Evolutionary conservation across 768 basidiomycete species (phyloP).

Genomic region (Phaffia tasmanica): DNA sequence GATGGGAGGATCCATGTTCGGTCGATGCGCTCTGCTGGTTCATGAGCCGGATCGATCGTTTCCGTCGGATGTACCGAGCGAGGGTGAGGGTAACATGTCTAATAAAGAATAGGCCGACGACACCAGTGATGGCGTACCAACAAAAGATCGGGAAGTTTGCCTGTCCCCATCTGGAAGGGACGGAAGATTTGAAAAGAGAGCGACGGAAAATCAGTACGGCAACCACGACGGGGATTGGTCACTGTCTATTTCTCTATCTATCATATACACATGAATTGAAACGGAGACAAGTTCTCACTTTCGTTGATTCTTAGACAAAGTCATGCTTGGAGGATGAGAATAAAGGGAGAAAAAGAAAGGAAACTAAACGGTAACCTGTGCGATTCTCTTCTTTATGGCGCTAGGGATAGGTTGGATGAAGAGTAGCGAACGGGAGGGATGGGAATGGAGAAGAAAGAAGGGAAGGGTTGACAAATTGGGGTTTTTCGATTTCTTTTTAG

Average conservation of each 20-base stretch:
- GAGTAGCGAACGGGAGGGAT: neutral
- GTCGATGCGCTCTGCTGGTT: neutral
- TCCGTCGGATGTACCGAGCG: constrained; percentile 2
- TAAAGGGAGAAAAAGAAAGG: too few species aligned
- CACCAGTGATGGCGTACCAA: constrained; percentile 7
- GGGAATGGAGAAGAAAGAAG: neutral
- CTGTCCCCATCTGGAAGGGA: constrained; percentile 1
- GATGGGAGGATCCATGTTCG: constrained; percentile 5
- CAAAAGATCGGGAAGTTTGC: constrained; percentile 6
- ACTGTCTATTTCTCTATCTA: too few species aligned
- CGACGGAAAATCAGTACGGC: neutral
- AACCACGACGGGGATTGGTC: neutral
- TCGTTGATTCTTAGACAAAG: constrained; percentile 5
- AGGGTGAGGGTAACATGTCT: neutral
- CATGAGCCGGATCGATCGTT: neutral
- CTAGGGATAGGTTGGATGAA: too few species aligned
- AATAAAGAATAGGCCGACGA: constrained; percentile 1
- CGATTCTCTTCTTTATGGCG: too few species aligned
- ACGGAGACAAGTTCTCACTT: constrained; percentile 1
- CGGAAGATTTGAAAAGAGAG: neutral
- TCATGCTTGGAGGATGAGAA: neutral
- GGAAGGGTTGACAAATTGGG: too few species aligned
- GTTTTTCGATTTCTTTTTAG: too few species aligned
- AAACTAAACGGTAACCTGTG: too few species aligned
- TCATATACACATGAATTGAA: neutral